Evolutionary conservation across 805 yeast species (phyloP), one percentile per base, ranked within the genome.

Genomic region (Myxozyma mucilagina): DNA sequence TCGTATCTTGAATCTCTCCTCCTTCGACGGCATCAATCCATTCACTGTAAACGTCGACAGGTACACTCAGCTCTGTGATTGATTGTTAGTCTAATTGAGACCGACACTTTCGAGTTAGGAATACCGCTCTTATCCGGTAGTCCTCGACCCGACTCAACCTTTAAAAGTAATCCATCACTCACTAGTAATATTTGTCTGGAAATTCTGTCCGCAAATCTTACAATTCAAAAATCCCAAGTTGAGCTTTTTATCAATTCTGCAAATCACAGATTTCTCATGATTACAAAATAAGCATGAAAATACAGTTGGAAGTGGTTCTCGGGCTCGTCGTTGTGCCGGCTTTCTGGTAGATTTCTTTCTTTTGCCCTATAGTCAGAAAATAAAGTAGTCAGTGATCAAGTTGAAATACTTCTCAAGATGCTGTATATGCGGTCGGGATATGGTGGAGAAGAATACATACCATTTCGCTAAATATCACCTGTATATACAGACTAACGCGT

Each of bases 1-100:
- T 53, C 63, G 52, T 56, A 56, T 32, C 69, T 45, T 41, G 61
- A 61, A 77, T 87, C 90, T 93, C 94, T 55, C 89, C 87, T 38
- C 89, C 90, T 70, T 88, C 96, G 75, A 93, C 89, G 0, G 98
- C 98, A 78, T 93, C 99, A 56, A 90, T 90, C 99, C 99, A 93
- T 73, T 93, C 98, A 52, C 96, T 87, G 72, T 93, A 93, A 14
- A 93, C 88, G 75, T 93, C 99, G 45, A 93, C 91, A 0, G 99
- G 97, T 60, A 89, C 97, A 8, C 80, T 75, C 54, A 87, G 78
- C 3, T 90, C 76, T 71, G 29, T 16, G 18, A n/a, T 13, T 31
- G 14, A 6, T 18, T 38, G 29, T 24, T 24, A 24, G 29, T 24
- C 29, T 24, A 3, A 24, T 4, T 24, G 29, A 24, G 4, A 24